These are phyloP conservation scores for Drechslerella coelobrocha DNA, from an alignment of 2,329 filamentous ascomycete genomes.

Conservation along the genomic window DNA sequence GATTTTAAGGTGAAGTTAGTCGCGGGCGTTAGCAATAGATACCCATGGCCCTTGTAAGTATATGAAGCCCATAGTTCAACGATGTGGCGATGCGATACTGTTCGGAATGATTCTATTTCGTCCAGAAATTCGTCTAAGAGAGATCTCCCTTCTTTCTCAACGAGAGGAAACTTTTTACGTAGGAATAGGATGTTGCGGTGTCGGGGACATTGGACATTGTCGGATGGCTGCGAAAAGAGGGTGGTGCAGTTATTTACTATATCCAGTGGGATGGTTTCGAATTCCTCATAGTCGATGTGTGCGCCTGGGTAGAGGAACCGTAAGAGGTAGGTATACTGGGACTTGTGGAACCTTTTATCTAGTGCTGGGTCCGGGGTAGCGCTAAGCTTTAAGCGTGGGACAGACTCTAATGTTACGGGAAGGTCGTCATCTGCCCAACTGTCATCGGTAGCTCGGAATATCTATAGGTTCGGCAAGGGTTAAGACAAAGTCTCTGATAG, in stretches of 20 bases:
- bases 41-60: constrained; percentile 69
- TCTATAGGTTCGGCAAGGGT: constrained; percentile 58
- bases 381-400: constrained; percentile 69
- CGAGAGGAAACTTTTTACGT: constrained; percentile 66
- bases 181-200: constrained; percentile 66
- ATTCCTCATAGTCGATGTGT: constrained; percentile 70
- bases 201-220: constrained; percentile 70
- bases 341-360: constrained; percentile 73
- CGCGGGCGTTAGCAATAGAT: constrained; percentile 71
- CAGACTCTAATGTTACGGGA: constrained; percentile 70
- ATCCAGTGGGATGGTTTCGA: constrained; percentile 74
- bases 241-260: constrained; percentile 62
- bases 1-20: constrained; percentile 72
- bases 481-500: neutral
- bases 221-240: constrained; percentile 62
- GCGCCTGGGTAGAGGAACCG: constrained; percentile 68
- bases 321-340: constrained; percentile 75
- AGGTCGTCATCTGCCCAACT: constrained; percentile 79
- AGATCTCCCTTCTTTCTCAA: constrained; percentile 60
- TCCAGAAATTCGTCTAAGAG: constrained; percentile 66
- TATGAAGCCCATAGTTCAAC: constrained; percentile 76
- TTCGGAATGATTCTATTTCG: constrained; percentile 67
- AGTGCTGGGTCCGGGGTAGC: constrained; percentile 67
- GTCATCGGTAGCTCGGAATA: constrained; percentile 76
- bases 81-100: constrained; percentile 71